Base-by-base conservation (phyloP, 768 basidiomycete genomes). In the Amanita inopinata region DNA sequence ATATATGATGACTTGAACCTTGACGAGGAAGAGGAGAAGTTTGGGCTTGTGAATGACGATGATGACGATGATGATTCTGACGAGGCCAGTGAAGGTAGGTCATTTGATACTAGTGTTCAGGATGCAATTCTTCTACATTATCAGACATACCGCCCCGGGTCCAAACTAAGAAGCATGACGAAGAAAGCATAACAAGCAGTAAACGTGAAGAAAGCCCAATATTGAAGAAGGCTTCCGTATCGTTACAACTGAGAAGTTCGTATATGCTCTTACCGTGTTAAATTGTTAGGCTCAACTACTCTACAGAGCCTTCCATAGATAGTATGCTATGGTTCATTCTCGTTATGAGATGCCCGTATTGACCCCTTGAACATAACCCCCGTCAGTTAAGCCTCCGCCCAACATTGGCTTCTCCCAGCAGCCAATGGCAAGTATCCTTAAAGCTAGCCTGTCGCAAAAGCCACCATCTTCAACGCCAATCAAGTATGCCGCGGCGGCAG, bases 1-100 rank as follows among this genome's bases (percentile, higher is more conserved):
- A 86, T 99, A 38, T 99, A 99, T 55, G 96, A 98, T 53, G 96
- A 98, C 11, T 87, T 99, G 48, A 88, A 88, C 54, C 82, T 99
- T 34, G 88, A 96, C 52, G 94, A 96, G 56, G 91, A 96, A 60
- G 94, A 98, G 56, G 91, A 91, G 66, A 84, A 87, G 56, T 91
- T 92, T 56, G 85, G 87, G 43, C 67, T 87, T 32, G 75, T 74
- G 41, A 67, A 80, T 39, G 86, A 91, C 38, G 78, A 90, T 11
- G 80, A 78, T 36, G 78, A 85, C 7, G 83, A 76, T 41, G 86
- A 90, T 48, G 84, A 82, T 28, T 88, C 83, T 23, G 73, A 91
- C 59, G 64, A 71, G 51, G 67, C 67, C 38, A 81, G 83, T 49
- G 87, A 89, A 73, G 82, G 86, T 79, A 57, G 37, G 48, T 38